Base-by-base conservation (phyloP, 805 yeast genomes). In the Zygotorulaspora chibaensis region DNA sequence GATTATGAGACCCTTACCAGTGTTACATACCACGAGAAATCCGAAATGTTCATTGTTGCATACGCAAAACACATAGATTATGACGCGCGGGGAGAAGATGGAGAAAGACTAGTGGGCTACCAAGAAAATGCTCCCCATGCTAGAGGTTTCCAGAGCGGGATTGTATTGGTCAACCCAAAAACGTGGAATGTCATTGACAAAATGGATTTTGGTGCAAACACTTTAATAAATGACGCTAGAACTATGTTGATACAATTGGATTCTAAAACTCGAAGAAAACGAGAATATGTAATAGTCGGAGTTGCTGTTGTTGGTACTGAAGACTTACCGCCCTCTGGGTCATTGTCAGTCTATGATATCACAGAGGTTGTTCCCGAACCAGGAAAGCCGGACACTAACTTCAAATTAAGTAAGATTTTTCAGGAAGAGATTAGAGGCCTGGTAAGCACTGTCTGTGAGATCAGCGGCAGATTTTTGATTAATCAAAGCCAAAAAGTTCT, bases 361-460 rank as follows among this genome's bases (percentile, higher is more conserved):
- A 81, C 84, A 44, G 89, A 83, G 47, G 84, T 89, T 62, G 87
- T 87, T 52, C 96, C 96, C 0, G 96, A 88, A 58, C 91, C 91
- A 0, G 89, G 84, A 0, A 77, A 75, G 47, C 96, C 96, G 0
- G 95, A 88, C 53, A 82, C 89, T 1, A 83, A 81, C 54, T 85
- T 79, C 61, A 86, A 84, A 63, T 72, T 90, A 56, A 88, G 87
- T 60, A 78, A 81, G 54, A 70, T 86, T 8, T 80, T 80, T 40
- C 74, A 77, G 40, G 97, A 90, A 62, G 79, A 77, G 25, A 79
- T 87, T 1, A 80, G 84, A 55, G 97, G 97, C 13, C 88, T 96
- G 1, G 91, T 84, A 0, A 80, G 93, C 1, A 72, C 86, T 2
- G 73, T 88, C 1, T 79, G 84, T 58, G 93, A 83, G 42, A 74